Percentiles rank a stretch among this genome's conserved stretches.
These are phyloP conservation scores for Aurantiochytrium sp. DNA, from an alignment of 108 stramenopile genomes.

Conservation along the genomic window DNA sequence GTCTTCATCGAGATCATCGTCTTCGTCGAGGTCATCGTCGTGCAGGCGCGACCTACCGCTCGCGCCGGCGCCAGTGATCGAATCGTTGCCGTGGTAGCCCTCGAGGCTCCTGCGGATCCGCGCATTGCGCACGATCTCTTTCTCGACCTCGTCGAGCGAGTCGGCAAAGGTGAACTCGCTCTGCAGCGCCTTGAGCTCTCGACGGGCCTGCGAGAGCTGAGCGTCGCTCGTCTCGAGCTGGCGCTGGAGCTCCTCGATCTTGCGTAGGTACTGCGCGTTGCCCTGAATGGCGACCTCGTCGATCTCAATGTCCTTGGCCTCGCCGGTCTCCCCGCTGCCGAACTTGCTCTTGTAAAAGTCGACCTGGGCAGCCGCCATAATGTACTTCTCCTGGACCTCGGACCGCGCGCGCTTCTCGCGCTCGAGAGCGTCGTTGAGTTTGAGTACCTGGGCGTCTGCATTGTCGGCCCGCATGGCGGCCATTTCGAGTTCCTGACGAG, in stretches of 20 bases:
- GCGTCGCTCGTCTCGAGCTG: background rate
- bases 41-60: too few species aligned
- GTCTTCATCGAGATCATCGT: background rate
- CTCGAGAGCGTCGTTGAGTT: background rate
- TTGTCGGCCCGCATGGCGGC: background rate
- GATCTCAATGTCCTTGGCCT: background rate
- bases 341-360: background rate
- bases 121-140: background rate
- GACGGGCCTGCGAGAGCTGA: background rate
- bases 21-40: background rate
- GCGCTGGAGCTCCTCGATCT: background rate
- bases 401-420: background rate
- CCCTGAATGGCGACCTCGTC: background rate
- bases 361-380: slow-evolving; percentile 20
- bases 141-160: background rate
- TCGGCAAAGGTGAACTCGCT: background rate
- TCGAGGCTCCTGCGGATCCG: background rate
- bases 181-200: background rate
- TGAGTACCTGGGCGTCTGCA: background rate
- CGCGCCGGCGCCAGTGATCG: background rate
- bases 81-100: background rate
- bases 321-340: background rate
- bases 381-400: slow-evolving; percentile 5
- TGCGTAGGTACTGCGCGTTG: background rate
- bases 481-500: background rate